Base-by-base conservation (phyloP, 1,284 basidiomycete species). In the Takashimella koratensis region DNA sequence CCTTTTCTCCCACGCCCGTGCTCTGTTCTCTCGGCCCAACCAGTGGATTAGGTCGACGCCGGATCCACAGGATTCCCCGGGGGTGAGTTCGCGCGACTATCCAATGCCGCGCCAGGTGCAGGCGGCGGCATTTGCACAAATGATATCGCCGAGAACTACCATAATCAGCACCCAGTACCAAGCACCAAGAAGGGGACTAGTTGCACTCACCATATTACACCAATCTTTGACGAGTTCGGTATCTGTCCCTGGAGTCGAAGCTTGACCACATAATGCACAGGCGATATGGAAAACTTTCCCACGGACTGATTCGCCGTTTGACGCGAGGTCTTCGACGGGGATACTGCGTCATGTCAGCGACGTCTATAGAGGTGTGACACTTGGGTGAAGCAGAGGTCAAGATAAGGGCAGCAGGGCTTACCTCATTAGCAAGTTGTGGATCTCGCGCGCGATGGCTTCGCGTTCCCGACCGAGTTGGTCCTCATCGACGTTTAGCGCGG, bases 91-190 rank as follows among this genome's bases (percentile, higher is more conserved):
- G 64, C 58, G 19, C 63, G 46, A 42, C 60, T 62, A 36, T 66
- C 64, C 23, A 64, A 24, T 50, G 26, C 50, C 47, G 66, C 59
- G 20, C 56, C 70, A 3, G 59, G 62, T 11, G 65, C 59, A 5
- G 70, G 71, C 5, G 69, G 63, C 1, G 74, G 73, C 74, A 76
- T 74, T 55, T 76, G 75, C 12, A 76, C 69, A 46, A 75, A 76
- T 5, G 61, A 66, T 27, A 75, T 74, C 4, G 71, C 63, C 13
- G 72, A 74, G 56, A 74, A 73, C 73, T 75, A 56, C 11, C 10
- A 47, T 49, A 46, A 45, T 43, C 11, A 44, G 19, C 5, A 6
- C 12, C 30, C 12, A 10, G 4, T 16, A 16, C 21, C 12, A 11
- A 4, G n/a, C n/a, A n/a, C n/a, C n/a, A n/a, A n/a, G n/a, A n/a